These are phyloP conservation scores for Paraphysoderma sedebokerense DNA, from an alignment of 371 early-diverging fungal genomes.

Conservation along the genomic window DNA sequence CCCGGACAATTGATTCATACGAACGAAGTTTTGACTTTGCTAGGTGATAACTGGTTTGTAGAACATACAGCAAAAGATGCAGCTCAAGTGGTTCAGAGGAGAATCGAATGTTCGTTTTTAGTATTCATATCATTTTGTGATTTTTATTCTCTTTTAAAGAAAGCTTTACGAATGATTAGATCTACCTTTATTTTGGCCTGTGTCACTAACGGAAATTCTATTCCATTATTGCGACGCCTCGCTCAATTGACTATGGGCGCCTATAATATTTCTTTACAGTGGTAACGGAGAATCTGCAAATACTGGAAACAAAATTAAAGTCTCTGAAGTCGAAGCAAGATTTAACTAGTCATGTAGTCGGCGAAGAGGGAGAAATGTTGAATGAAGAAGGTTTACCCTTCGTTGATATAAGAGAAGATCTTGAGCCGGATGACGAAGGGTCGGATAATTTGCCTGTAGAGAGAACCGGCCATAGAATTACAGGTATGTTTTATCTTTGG, in stretches of 20 bases:
- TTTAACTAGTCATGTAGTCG: constrained; percentile 8
- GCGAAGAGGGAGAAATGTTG: constrained; percentile 21
- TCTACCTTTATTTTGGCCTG: background rate
- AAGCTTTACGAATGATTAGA: background rate
- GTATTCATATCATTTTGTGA: background rate
- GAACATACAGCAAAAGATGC: constrained; percentile 68
- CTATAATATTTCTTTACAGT: constrained; percentile 13
- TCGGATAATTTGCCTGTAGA: constrained; percentile 2
- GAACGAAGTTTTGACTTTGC: constrained; percentile 63
- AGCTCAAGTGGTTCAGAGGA: constrained; percentile 40
- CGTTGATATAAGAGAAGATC: constrained; percentile 68
- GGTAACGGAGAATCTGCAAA: constrained; percentile 37
- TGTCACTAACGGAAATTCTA: background rate
- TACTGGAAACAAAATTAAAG: constrained; percentile 30
- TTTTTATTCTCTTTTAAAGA: background rate
- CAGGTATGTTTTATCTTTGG: constrained; percentile 14
- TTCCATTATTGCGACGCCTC: background rate
- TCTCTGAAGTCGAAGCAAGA: constrained; percentile 6
- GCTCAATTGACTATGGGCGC: background rate
- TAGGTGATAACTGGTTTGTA: constrained; percentile 84
- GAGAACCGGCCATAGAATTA: constrained; percentile 3
- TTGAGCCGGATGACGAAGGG: constrained; percentile 7
- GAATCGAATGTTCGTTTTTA: constrained; percentile 36
- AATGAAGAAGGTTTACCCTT: constrained; percentile 79
- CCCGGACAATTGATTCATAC: constrained; percentile 74